These are phyloP conservation scores for Garcileccinum viscosum DNA, from an alignment of 1,284 basidiomycete genomes.

Conservation along the genomic window DNA sequence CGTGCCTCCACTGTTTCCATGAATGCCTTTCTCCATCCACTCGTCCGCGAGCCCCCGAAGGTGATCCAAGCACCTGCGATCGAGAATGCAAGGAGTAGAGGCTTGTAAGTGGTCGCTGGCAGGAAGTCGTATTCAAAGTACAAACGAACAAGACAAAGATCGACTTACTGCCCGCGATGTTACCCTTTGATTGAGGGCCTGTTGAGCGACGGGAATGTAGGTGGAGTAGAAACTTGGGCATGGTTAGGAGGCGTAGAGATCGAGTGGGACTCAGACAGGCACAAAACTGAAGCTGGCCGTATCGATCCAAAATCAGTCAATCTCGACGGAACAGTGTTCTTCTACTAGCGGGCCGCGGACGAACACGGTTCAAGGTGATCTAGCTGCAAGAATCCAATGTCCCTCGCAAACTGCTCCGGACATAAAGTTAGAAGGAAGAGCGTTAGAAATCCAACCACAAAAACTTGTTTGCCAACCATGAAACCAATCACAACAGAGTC, in stretches of 20 bases:
- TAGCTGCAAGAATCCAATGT: slow-evolving; percentile 77
- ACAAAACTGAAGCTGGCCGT: slow-evolving; percentile 86
- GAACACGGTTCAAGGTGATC: slow-evolving; percentile 61
- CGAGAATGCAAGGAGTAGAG: slow-evolving; percentile 78
- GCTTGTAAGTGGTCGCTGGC: slow-evolving; percentile 80
- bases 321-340: slow-evolving; percentile 72
- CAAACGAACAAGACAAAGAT: neutral
- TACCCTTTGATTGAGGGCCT: slow-evolving; percentile 88
- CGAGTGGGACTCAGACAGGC: neutral
- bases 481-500: too few species aligned
- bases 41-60: too few species aligned
- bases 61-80: slow-evolving; percentile 75
- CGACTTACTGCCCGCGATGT: slow-evolving; percentile 82
- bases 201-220: slow-evolving; percentile 83
- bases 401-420: slow-evolving; percentile 82
- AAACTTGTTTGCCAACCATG: too few species aligned
- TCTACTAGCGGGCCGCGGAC: slow-evolving; percentile 32
- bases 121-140: neutral
- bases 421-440: slow-evolving; percentile 85
- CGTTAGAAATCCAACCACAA: slow-evolving; percentile 80
- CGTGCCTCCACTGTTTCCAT: too few species aligned
- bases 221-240: slow-evolving; percentile 80
- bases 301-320: slow-evolving; percentile 84
- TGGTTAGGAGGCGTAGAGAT: slow-evolving; percentile 1
- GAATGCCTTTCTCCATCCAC: too few species aligned